Base-by-base conservation (phyloP, 352 stramenopile genomes). In the Phytophthora brassicae region DNA sequence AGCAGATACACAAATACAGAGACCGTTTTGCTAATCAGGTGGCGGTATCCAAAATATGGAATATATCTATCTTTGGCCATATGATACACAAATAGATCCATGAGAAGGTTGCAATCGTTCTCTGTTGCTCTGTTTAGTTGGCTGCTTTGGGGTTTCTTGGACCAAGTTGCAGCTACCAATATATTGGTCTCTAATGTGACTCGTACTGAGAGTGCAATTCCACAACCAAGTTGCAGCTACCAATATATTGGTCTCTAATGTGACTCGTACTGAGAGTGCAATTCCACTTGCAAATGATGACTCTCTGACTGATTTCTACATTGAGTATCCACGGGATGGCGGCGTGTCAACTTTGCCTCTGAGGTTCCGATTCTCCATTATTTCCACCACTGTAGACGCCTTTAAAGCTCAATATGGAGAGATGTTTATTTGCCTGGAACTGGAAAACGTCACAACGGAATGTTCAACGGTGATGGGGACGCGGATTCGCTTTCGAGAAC, bases 401-500 rank as follows among this genome's bases (percentile, higher is more conserved):
- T 54, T 58, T n/a, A 29, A 55, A 11, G 6, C 8, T 1, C 38
- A 24, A 31, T 64, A 64, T 24, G 17, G 19, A 20, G 26, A 28
- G 4, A 45, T 45, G 29, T 38, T 13, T 5, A 33, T 60, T 4
- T 69, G 61, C 22, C 54, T 69, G 39, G 61, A 69, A 23, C 11
- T 64, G 28, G 43, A 60, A 20, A 28, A n/a, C 6, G n/a, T 29
- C 2, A 14, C 22, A 6, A 42, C 61, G 33, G 24, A 35, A 17
- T 69, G 54, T 14, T 28, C 23, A 16, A 33, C 61, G 16, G n/a
- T 46, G 39, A 28, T 33, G 22, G 39, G 55, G 2, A 58, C 81
- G 17, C 41, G 14, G 14, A 83, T 26, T 51, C 81, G 9, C 12
- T 55, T 63, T 17, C 36, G 57, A 17, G 24, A 53, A 6, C 20